These are phyloP conservation scores for Puccinellia tenuiflora DNA, from an alignment of 176 grass and related monocot genomes.

Conservation along the genomic window DNA sequence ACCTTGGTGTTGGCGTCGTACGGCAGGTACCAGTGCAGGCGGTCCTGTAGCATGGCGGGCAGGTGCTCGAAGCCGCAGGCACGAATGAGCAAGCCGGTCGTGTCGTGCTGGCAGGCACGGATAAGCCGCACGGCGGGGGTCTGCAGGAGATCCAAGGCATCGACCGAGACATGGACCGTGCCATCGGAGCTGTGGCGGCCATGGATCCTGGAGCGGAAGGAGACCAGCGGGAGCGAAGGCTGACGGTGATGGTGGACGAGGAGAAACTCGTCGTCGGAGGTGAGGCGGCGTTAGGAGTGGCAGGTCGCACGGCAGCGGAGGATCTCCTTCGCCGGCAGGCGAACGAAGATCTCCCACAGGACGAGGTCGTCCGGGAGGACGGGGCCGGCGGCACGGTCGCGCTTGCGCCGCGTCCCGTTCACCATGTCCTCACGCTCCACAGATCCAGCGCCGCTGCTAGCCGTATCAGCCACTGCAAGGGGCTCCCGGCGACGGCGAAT, in stretches of 20 bases:
- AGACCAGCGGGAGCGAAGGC: slow-evolving; percentile 2
- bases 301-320: neutral
- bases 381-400: neutral
- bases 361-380: neutral
- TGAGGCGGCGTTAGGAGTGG: neutral
- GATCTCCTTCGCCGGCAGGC: neutral
- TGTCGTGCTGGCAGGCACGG: no score
- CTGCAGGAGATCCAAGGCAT: no score
- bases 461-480: neutral
- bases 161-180: no score
- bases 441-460: neutral
- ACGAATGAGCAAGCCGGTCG: no score
- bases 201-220: neutral
- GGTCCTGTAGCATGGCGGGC: no score
- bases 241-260: neutral
- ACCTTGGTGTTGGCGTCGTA: no score
- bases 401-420: neutral
- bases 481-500: neutral
- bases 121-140: no score
- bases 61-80: no score
- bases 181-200: no score
- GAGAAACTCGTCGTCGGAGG: no score
- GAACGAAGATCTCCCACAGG: neutral
- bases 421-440: neutral
- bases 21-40: no score